Percentiles rank a stretch among this genome's conserved stretches.
Evolutionary conservation across 163 green algal species (phyloP).

Genomic region (Prototheca wickerhamii): DNA sequence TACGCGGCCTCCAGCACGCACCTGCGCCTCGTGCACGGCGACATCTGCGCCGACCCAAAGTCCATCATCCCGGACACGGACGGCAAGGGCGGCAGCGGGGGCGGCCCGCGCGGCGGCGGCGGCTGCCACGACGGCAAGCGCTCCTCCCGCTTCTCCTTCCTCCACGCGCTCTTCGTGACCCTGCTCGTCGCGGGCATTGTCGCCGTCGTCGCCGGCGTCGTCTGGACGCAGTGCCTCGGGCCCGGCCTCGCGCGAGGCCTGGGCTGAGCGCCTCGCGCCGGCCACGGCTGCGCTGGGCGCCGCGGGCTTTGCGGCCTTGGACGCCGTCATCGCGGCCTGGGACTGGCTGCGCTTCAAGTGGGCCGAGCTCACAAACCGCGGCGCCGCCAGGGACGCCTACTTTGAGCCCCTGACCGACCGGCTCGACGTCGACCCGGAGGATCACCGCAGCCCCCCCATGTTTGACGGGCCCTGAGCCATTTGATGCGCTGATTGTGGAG

Average conservation of each 20-base stretch:
- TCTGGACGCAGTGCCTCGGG: conserved; percentile 24
- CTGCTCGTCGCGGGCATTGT: conserved; percentile 10
- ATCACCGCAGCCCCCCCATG: conserved; percentile 21
- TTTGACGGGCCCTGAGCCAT: conserved; percentile 3
- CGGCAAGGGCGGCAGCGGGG: conserved; percentile 22
- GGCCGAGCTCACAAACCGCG: neutral
- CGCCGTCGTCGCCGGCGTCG: conserved; percentile 18
- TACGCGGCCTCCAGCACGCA: conserved; percentile 22
- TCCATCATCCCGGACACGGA: conserved; percentile 46
- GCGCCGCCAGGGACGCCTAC: conserved; percentile 11
- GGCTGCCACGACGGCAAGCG: neutral
- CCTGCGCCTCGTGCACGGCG: conserved; percentile 36
- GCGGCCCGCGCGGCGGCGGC: neutral
- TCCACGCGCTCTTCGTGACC: conserved; percentile 1
- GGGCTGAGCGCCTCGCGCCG: conserved; percentile 5
- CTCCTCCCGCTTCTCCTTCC: conserved; percentile 9
- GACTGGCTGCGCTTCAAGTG: conserved; percentile 20
- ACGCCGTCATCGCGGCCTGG: conserved; percentile 18
- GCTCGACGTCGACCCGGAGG: conserved; percentile 23
- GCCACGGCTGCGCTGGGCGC: conserved; percentile 1
- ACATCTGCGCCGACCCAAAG: conserved; percentile 28
- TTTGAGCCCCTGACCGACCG: conserved; percentile 21
- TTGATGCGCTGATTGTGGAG: too few species aligned
- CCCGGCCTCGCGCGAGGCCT: neutral
- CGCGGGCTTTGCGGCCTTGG: conserved; percentile 6